phyloP scores from a whole-genome alignment of 192 early-diverging fungal genomes.

The Fimicolochytrium jonesii region DNA sequence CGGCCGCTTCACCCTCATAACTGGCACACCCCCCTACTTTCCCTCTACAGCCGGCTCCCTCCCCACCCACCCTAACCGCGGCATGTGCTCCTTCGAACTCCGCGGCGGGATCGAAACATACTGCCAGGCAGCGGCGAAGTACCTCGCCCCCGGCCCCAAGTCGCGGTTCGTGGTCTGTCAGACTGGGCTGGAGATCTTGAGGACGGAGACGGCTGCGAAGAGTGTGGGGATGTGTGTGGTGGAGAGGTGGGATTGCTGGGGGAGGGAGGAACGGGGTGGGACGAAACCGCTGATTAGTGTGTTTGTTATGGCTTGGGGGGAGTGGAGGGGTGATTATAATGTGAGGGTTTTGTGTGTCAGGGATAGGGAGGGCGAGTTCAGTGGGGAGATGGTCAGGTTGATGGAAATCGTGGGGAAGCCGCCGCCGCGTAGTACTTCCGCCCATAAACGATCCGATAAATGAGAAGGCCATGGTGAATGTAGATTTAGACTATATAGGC shows the following conservation, averaged over 20 bases:
- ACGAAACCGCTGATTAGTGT: conserved; percentile 26
- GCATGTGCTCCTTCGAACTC: conserved; percentile 42
- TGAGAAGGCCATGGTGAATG: too few species aligned
- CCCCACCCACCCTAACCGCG: conserved; percentile 25
- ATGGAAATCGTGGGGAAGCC: conserved; percentile 10
- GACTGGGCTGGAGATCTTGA: conserved; percentile 24
- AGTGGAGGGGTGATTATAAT: neutral
- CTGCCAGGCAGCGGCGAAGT: conserved; percentile 10
- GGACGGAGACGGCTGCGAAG: conserved; percentile 15
- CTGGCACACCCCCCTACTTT: conserved; percentile 45
- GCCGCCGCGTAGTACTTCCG: too few species aligned
- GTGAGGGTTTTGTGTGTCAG: neutral
- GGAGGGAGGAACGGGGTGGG: conserved; percentile 3
- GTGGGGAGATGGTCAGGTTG: neutral
- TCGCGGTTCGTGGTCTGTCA: conserved; percentile 33
- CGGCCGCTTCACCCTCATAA: conserved; percentile 28
- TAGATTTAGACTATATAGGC: too few species aligned
- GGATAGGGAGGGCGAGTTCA: neutral
- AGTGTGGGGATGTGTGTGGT: conserved; percentile 16
- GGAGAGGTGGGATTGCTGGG: conserved; percentile 28
- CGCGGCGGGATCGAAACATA: conserved; percentile 38
- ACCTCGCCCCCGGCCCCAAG: neutral
- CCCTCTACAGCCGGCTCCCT: conserved; percentile 22
- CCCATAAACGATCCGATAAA: too few species aligned
- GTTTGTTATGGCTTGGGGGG: conserved; percentile 23